These are phyloP conservation scores for Adansonia rubrostipa DNA, from an alignment of 441 rosid genomes.

Conservation along the genomic window DNA sequence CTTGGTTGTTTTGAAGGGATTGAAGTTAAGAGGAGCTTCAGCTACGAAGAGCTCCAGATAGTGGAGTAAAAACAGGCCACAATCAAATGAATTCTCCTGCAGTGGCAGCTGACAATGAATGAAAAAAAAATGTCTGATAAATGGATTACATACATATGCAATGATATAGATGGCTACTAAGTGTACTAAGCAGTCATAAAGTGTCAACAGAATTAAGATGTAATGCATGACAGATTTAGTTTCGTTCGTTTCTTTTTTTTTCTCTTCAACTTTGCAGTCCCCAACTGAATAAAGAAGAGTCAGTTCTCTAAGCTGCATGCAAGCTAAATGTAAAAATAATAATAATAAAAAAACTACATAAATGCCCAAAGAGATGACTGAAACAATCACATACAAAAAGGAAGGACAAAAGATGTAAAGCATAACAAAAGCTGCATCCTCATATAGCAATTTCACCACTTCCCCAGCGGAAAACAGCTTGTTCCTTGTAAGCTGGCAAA, in stretches of 20 bases:
- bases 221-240: neutral
- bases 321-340: neutral
- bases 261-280: neutral
- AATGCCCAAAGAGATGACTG: neutral
- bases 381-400: neutral
- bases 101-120: conserved; percentile 63
- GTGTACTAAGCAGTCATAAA: neutral
- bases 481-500: neutral
- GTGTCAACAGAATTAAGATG: neutral
- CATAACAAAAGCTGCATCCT: neutral
- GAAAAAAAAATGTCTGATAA: conserved; percentile 31
- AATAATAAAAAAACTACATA: neutral
- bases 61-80: conserved; percentile 73
- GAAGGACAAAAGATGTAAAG: neutral
- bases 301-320: neutral
- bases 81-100: conserved; percentile 72
- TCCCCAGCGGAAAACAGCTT: neutral
- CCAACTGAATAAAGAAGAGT: neutral
- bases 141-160: conserved; percentile 22
- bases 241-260: neutral
- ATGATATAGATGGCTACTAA: neutral
- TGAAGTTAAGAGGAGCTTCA: conserved; percentile 61
- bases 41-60: conserved; percentile 68
- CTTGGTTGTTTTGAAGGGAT: conserved; percentile 58
- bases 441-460: neutral